These are phyloP conservation scores for Euphorbia lathyris DNA, from an alignment of 345 rosid species.

Conservation along the genomic window DNA sequence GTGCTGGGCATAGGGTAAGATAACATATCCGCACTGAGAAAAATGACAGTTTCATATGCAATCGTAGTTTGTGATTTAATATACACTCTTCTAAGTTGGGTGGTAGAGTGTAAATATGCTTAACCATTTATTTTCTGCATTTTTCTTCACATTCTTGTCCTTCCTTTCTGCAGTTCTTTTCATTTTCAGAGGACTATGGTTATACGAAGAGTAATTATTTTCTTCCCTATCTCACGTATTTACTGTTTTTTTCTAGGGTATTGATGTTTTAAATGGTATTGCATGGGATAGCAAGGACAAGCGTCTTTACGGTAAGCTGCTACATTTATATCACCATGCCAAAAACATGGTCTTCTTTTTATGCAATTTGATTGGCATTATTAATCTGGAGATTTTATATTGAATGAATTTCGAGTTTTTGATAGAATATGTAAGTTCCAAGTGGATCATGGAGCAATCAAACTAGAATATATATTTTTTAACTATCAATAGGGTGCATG, in stretches of 20 bases:
- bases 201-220: neutral
- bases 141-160: neutral
- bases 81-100: neutral
- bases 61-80: neutral
- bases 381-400: neutral
- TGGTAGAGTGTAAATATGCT: neutral
- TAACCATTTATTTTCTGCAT: neutral
- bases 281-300: slow-evolving; percentile 74
- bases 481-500: neutral
- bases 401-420: neutral
- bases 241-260: slow-evolving; percentile 35
- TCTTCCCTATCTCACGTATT: slow-evolving; percentile 8
- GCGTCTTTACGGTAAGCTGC: slow-evolving; percentile 65
- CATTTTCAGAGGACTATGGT: neutral
- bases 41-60: neutral
- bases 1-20: slow-evolving; percentile 61
- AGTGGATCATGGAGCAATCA: neutral
- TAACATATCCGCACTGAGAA: neutral
- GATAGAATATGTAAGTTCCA: neutral
- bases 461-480: neutral
- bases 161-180: neutral
- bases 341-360: neutral
- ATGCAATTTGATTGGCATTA: neutral
- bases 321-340: neutral
- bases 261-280: slow-evolving; percentile 94